Percentiles rank a stretch among this genome's conserved stretches.
These are phyloP conservation scores for Xylariaceae sp. DNA, from an alignment of 2,329 filamentous ascomycete genomes.

Conservation along the genomic window DNA sequence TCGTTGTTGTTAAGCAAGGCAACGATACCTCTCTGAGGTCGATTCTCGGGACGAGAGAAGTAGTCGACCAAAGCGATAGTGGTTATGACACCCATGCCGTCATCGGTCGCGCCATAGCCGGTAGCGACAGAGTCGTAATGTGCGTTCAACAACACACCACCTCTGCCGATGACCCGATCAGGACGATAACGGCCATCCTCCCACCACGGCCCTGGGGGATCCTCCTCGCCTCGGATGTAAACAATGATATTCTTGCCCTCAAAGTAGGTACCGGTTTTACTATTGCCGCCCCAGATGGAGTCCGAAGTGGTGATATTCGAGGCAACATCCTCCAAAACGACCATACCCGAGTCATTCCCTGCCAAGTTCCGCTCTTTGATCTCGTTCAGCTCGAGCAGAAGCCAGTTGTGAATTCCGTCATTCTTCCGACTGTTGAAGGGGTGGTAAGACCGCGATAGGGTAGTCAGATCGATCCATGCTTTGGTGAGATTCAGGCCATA, in stretches of 20 bases:
- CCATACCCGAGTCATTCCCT: constrained; percentile 42
- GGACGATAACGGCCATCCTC: constrained; percentile 40
- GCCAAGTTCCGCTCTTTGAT: constrained; percentile 65
- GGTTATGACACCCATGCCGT: constrained; percentile 86
- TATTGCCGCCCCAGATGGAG: constrained; percentile 27
- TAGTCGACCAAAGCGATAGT: constrained; percentile 83
- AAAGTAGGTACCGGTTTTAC: constrained; percentile 67
- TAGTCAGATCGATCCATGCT: constrained; percentile 81
- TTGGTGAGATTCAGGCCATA: constrained; percentile 76
- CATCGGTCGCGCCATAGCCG: constrained; percentile 89
- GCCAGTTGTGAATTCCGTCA: constrained; percentile 73
- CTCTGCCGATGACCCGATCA: constrained; percentile 54
- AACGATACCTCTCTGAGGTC: constrained; percentile 77
- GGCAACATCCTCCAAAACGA: constrained; percentile 74
- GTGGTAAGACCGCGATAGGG: constrained; percentile 73
- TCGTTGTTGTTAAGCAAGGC: constrained; percentile 93
- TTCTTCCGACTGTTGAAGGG: constrained; percentile 87
- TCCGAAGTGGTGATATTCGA: constrained; percentile 72
- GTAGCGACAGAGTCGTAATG: constrained; percentile 93
- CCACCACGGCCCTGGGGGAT: constrained; percentile 75
- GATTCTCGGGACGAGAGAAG: constrained; percentile 70
- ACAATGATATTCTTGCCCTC: constrained; percentile 91
- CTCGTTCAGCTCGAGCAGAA: constrained; percentile 66
- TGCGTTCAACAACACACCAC: constrained; percentile 87
- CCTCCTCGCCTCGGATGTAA: constrained; percentile 80